Percentiles rank a stretch among this genome's conserved stretches.
Conservation (phyloP, 2,329 filamentous ascomycete genomes). For the Sporothrix pallida region DNA sequence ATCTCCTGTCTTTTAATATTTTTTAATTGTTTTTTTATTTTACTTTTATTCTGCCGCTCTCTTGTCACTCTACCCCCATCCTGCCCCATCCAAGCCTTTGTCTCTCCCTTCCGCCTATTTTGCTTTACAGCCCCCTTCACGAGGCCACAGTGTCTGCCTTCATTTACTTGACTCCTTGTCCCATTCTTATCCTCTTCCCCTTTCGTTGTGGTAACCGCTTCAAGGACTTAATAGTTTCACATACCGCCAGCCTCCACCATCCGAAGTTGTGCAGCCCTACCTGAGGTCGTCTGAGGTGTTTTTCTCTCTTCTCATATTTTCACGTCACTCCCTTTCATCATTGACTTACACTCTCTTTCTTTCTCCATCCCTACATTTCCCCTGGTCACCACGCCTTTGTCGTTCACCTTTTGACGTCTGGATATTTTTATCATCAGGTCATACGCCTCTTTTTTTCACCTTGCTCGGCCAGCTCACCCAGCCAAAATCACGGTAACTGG, state of each 20-base stretch:
- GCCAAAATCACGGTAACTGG: not conserved
- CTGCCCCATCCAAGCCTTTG: conserved; percentile 15
- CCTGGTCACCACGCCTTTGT: not conserved
- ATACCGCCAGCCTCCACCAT: conserved; percentile 23
- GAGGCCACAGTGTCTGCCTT: conserved; percentile 10
- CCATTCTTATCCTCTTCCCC: not conserved
- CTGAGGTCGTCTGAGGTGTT: not conserved
- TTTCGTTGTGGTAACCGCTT: not conserved
- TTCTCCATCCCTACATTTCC: not conserved
- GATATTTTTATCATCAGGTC: conserved; percentile 7
- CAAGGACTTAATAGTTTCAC: conserved; percentile 16
- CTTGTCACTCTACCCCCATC: not conserved
- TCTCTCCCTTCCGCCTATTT: conserved; percentile 11
- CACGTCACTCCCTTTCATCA: not conserved
- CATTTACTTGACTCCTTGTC: conserved; percentile 6
- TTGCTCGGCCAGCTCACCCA: not conserved
- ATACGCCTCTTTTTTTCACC: not conserved
- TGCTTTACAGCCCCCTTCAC: conserved; percentile 6
- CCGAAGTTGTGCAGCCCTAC: conserved; percentile 7
- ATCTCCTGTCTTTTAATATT: not conserved
- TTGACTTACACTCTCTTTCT: not conserved
- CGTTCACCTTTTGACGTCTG: not conserved
- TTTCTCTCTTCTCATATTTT: not conserved
- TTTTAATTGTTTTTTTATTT: not conserved
- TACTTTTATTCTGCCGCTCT: not conserved